These are phyloP conservation scores for Nelumbo lutea DNA, from an alignment of 164 flowering plant species.

Conservation along the genomic window DNA sequence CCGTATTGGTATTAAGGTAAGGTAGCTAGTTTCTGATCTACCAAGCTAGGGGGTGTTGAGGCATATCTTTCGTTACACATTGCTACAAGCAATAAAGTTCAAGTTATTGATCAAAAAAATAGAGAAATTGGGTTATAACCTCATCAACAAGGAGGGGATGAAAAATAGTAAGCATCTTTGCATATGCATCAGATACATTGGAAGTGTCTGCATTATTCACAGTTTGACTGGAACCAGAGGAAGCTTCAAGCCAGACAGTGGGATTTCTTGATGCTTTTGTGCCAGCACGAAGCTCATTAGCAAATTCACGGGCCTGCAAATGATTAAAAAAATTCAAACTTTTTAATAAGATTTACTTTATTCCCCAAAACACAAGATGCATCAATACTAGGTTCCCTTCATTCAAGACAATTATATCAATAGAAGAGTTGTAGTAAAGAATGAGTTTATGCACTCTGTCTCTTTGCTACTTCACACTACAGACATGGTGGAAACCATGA, in stretches of 20 bases:
- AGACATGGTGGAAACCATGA: no score
- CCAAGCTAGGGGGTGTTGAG: no score
- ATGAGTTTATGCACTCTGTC: no score
- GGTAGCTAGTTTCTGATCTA: no score
- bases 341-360: not conserved
- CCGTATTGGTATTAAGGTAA: no score
- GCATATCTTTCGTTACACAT: no score
- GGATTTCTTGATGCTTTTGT: conserved; percentile 91
- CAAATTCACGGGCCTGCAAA: conserved; percentile 94
- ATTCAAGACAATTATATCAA: no score
- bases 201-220: conserved; percentile 78
- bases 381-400: no score
- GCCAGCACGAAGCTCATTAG: conserved; percentile 98
- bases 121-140: conserved; percentile 33
- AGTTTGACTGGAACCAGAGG: conserved; percentile 35
- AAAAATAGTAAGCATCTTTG: conserved; percentile 94
- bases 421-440: no score
- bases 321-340: conserved; percentile 13
- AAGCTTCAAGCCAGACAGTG: conserved; percentile 91
- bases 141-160: conserved; percentile 95
- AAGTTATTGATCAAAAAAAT: not conserved
- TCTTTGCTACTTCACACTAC: no score
- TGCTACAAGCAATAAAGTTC: no score
- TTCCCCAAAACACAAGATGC: not conserved
- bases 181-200: conserved; percentile 90